Percentiles rank a stretch among this genome's conserved stretches.
These are phyloP conservation scores for Fusarium vanettenii DNA, from an alignment of 2,329 filamentous ascomycete species.

Conservation along the genomic window DNA sequence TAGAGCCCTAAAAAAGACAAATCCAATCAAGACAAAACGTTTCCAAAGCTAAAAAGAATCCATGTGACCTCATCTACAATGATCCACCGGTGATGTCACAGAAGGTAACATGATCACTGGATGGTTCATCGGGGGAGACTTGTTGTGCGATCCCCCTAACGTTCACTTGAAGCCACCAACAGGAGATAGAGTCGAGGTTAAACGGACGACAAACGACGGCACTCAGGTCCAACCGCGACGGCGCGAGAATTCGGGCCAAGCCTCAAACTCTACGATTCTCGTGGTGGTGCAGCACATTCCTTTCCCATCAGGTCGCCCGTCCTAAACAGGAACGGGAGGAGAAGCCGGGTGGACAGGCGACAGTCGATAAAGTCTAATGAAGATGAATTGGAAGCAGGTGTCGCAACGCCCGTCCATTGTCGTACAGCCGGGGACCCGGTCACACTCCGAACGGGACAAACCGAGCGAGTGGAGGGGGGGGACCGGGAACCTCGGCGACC, in stretches of 20 bases:
- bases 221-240: background rate
- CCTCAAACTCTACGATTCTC: slow-evolving; percentile 2
- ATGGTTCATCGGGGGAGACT: background rate
- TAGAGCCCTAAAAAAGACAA: background rate
- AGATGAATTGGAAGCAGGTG: background rate
- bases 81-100: background rate
- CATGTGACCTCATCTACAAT: background rate
- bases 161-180: background rate
- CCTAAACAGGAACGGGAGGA: slow-evolving; percentile 16
- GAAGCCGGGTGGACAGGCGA: background rate
- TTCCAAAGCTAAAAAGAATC: background rate
- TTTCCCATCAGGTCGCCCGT: slow-evolving; percentile 4
- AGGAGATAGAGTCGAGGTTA: background rate
- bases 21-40: slow-evolving; percentile 3
- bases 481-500: slow-evolving; percentile 8
- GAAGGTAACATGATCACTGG: background rate
- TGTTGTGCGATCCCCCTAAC: background rate
- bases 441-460: slow-evolving; percentile 28
- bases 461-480: background rate
- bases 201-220: background rate
- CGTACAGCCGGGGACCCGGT: slow-evolving; percentile 20
- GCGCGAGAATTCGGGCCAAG: slow-evolving; percentile 15
- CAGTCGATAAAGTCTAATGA: slow-evolving; percentile 11
- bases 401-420: background rate
- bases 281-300: slow-evolving; percentile 33